Base-by-base conservation (phyloP, 2,329 filamentous ascomycete genomes). In the Teratosphaeria viscida region DNA sequence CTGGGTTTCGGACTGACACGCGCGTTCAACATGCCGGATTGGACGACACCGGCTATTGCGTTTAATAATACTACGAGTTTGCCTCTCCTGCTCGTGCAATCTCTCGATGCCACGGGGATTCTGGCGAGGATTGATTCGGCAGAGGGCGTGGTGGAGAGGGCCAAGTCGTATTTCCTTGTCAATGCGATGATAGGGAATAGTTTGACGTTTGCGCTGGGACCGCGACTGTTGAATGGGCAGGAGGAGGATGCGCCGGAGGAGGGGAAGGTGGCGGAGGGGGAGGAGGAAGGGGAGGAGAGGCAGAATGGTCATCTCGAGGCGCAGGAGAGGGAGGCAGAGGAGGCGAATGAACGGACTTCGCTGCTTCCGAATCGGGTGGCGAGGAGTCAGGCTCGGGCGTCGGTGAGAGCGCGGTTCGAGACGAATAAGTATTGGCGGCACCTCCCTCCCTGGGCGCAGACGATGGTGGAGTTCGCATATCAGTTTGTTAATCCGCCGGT, bases 91-190 rank as follows among this genome's bases (percentile, higher is more conserved):
- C 73, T 83, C 1, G 73, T 82, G 3, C 75, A 81, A 68, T 79
- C 80, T 3, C 72, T 84, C 32, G 74, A 78, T 52, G 74, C 78
- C 10, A 84, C 85, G 0, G 83, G 82, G 2, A 81, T 86, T 29
- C 74, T 86, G 19, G 69, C 78, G 61, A 62, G 72, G 61, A 64
- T 78, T 64, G 65, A 77, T 70, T 75, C 80, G 63, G 69, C 75
- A 1, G 65, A 71, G 1, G 73, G 74, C 2, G 82, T 82, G 0
- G 74, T 87, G 12, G 78, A 81, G 57, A 76, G 85, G 10, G 84
- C 84, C 6, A 83, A 86, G 67, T 82, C 81, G 14, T 88, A 86
- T 69, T 86, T 88, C 66, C 72, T 88, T 3, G 80, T 88, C 60
- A 86, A 84, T 63, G 80, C 84, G 3, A 86, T 85, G 58, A 76